Percentiles rank a stretch among this genome's conserved stretches.
These are phyloP conservation scores for Aspergillus baeticus DNA, from an alignment of 495 filamentous ascomycete genomes.

Conservation along the genomic window DNA sequence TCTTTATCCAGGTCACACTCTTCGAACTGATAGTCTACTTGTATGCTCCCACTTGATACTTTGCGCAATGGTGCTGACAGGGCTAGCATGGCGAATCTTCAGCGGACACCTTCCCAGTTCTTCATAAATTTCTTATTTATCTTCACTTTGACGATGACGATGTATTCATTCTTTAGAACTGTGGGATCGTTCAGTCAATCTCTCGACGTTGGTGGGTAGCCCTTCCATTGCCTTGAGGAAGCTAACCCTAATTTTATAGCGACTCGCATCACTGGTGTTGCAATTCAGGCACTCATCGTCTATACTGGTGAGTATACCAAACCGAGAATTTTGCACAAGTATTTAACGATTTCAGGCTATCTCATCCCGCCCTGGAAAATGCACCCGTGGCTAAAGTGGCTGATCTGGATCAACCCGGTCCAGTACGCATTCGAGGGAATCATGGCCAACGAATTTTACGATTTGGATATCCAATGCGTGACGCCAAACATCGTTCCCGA, in stretches of 20 bases:
- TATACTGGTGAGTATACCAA: constrained; percentile 54
- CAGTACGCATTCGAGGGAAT: constrained; percentile 71
- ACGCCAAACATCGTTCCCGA: constrained; percentile 59
- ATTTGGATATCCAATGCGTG: constrained; percentile 47
- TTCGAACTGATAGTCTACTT: constrained; percentile 81
- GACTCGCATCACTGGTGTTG: constrained; percentile 61
- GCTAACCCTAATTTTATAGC: constrained; percentile 35
- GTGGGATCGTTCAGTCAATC: constrained; percentile 63
- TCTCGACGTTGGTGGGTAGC: constrained; percentile 54
- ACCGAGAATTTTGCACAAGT: background rate
- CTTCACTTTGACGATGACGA: constrained; percentile 64
- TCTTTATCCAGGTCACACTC: constrained; percentile 65
- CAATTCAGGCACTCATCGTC: constrained; percentile 64
- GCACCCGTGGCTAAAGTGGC: constrained; percentile 80
- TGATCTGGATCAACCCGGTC: constrained; percentile 73
- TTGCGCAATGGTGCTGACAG: constrained; percentile 16
- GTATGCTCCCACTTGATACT: constrained; percentile 15
- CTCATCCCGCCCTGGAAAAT: constrained; percentile 70
- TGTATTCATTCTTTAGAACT: constrained; percentile 78
- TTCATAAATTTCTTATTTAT: constrained; percentile 72
- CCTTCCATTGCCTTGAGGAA: background rate
- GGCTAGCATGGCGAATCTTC: constrained; percentile 56
- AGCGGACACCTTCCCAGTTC: constrained; percentile 72
- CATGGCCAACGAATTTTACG: constrained; percentile 59
- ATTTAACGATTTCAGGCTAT: constrained; percentile 53